phyloP scores from a whole-genome alignment of 768 basidiomycete genomes.

The Ramaria sp. region DNA sequence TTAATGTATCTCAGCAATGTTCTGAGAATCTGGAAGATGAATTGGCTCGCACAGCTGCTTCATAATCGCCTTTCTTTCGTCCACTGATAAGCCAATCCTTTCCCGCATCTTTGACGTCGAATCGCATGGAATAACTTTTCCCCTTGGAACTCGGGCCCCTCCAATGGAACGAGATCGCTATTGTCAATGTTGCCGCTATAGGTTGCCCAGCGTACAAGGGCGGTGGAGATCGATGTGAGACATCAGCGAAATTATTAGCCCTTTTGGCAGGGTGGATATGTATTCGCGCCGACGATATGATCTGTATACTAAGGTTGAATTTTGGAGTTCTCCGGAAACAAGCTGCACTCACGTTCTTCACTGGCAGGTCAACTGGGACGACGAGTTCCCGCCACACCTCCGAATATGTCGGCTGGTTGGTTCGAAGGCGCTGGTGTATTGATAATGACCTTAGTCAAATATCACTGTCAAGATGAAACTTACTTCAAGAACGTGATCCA shows the following conservation, averaged over 20 bases:
- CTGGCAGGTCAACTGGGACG: slow-evolving; percentile 80
- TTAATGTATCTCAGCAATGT: slow-evolving; percentile 8
- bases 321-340: slow-evolving; percentile 8
- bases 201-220: slow-evolving; percentile 82
- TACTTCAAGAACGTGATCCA: slow-evolving; percentile 24
- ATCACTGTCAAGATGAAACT: slow-evolving; percentile 18
- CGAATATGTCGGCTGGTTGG: slow-evolving; percentile 15
- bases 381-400: slow-evolving; percentile 60
- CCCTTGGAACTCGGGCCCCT: slow-evolving; percentile 25
- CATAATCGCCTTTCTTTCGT: slow-evolving; percentile 73
- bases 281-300: slow-evolving; percentile 51
- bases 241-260: slow-evolving; percentile 18
- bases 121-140: slow-evolving; percentile 51
- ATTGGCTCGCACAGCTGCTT: slow-evolving; percentile 45
- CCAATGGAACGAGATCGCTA: slow-evolving; percentile 76
- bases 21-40: background rate
- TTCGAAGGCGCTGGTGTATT: slow-evolving; percentile 26
- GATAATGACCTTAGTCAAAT: background rate
- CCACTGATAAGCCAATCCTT: slow-evolving; percentile 89
- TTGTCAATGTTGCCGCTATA: slow-evolving; percentile 51
- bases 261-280: slow-evolving; percentile 32
- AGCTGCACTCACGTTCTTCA: slow-evolving; percentile 50
- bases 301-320: slow-evolving; percentile 27
- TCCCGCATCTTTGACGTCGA: slow-evolving; percentile 71
- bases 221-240: slow-evolving; percentile 14